Conservation (phyloP, 495 filamentous ascomycete species). For the Neurospora sp. region DNA sequence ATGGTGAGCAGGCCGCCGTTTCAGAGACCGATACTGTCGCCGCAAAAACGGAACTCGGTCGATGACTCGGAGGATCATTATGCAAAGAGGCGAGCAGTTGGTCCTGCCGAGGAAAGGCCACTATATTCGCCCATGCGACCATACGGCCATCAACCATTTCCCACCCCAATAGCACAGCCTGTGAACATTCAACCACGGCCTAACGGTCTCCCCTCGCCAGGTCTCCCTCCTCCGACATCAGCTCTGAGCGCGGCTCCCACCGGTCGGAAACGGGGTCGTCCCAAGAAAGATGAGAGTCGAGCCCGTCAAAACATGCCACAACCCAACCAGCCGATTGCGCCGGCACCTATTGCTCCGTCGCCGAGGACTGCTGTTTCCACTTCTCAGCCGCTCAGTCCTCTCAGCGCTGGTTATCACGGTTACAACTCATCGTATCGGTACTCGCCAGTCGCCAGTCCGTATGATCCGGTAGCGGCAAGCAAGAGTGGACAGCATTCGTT, state of each 20-base stretch:
- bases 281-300: conserved; percentile 14
- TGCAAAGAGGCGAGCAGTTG: conserved; percentile 31
- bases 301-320: conserved; percentile 15
- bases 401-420: background rate
- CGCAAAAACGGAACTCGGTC: conserved; percentile 34
- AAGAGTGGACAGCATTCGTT: background rate
- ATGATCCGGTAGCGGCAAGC: background rate
- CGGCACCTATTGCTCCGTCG: conserved; percentile 20
- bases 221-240: conserved; percentile 15
- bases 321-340: conserved; percentile 27
- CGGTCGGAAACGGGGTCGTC: conserved; percentile 18
- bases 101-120: conserved; percentile 13
- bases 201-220: conserved; percentile 25
- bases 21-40: conserved; percentile 15
- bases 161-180: conserved; percentile 8
- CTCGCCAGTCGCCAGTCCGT: background rate
- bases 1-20: conserved; percentile 27
- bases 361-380: background rate
- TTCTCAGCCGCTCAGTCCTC: background rate
- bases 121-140: conserved; percentile 4
- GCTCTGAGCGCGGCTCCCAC: conserved; percentile 12
- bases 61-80: conserved; percentile 31
- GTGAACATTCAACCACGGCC: conserved; percentile 24
- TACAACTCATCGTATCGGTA: background rate
- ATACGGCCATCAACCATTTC: conserved; percentile 19